Conservation (phyloP, 2,329 filamentous ascomycete species). For the Boeremia exigua region DNA sequence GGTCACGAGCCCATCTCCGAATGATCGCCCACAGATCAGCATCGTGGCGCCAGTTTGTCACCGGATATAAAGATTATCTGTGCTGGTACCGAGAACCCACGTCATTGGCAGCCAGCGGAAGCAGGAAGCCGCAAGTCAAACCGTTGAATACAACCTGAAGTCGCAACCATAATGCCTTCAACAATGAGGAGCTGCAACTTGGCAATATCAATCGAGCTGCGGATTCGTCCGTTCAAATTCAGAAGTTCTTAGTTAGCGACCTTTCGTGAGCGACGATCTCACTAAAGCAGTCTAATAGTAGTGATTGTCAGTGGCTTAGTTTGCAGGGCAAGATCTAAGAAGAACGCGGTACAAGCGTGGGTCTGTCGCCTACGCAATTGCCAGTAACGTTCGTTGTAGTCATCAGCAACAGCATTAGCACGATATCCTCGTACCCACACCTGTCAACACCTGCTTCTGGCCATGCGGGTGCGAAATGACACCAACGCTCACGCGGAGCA, state of each 20-base stretch:
- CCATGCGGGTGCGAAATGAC: conserved; percentile 2
- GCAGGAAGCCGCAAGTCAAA: neutral
- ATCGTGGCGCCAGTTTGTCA: neutral
- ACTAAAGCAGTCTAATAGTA: neutral
- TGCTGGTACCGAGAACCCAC: neutral
- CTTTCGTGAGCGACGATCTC: neutral
- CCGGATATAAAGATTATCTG: neutral
- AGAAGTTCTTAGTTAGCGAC: neutral
- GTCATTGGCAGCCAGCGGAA: conserved; percentile 4
- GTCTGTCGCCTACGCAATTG: neutral
- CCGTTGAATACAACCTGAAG: neutral
- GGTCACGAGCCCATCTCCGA: neutral
- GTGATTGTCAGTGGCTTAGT: neutral
- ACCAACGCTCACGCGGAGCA: neutral
- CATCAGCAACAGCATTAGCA: neutral
- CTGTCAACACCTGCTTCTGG: conserved; percentile 4
- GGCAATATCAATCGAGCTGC: neutral
- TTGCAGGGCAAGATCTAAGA: neutral
- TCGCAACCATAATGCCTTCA: neutral
- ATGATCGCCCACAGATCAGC: neutral
- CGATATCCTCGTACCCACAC: neutral
- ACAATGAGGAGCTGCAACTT: neutral
- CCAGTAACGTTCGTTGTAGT: neutral
- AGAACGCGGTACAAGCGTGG: neutral
- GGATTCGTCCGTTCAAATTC: neutral